Conservation (phyloP, 2,329 filamentous ascomycete genomes). For the Aureobasidium sp. region DNA sequence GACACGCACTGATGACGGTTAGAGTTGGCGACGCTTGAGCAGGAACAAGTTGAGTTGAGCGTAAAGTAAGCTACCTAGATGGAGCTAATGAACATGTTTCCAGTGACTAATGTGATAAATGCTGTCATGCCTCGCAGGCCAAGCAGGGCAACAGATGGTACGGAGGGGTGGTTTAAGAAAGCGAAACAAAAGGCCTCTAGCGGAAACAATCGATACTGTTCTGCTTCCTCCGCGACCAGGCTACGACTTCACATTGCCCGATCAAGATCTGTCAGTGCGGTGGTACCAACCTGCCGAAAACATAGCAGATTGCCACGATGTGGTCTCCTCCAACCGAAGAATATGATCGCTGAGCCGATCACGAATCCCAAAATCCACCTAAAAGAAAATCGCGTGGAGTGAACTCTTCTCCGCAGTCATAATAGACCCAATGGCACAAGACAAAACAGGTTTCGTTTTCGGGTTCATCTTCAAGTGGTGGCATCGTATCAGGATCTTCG, state of each 20-base stretch:
- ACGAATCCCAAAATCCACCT: background rate
- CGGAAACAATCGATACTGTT: background rate
- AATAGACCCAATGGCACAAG: background rate
- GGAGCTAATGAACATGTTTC: background rate
- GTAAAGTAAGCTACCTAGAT: background rate
- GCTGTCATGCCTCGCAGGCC: background rate
- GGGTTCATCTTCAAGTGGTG: too few species aligned
- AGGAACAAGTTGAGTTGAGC: background rate
- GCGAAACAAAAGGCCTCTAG: background rate
- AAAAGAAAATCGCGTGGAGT: background rate
- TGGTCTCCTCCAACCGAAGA: background rate
- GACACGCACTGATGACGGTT: too few species aligned
- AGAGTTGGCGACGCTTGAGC: background rate
- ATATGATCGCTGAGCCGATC: too few species aligned
- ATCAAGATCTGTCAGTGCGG: background rate
- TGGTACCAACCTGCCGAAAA: background rate
- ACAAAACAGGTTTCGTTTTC: background rate
- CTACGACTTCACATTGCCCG: background rate
- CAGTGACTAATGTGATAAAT: background rate
- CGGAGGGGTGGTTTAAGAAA: background rate
- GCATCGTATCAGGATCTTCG: background rate
- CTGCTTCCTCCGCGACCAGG: background rate
- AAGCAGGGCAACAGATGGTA: background rate
- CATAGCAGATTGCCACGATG: background rate
- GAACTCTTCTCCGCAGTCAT: background rate